These are phyloP conservation scores for Brassica rapa DNA, from an alignment of 345 rosid species.

Conservation along the genomic window DNA sequence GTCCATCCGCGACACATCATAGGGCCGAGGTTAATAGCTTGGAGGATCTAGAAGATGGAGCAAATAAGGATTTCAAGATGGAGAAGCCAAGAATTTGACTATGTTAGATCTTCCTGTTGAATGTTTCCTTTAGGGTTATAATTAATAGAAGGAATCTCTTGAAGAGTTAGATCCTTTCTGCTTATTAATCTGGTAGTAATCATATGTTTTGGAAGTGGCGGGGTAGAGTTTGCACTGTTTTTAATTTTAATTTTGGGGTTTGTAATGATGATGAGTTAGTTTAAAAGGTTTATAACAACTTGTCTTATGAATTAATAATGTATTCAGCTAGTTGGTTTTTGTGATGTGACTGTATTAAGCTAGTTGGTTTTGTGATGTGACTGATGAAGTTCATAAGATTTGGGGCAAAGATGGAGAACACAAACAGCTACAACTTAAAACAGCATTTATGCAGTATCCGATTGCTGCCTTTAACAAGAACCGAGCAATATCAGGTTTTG, in stretches of 20 bases:
- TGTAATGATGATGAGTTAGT: conserved; percentile 37
- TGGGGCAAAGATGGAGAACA: not conserved
- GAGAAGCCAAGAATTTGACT: conserved; percentile 25
- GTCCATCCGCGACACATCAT: conserved; percentile 46
- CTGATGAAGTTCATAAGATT: not conserved
- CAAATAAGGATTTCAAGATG: not conserved
- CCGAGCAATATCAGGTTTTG: conserved; percentile 18
- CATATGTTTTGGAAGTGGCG: conserved; percentile 33
- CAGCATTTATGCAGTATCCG: not conserved
- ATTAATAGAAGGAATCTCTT: conserved; percentile 16
- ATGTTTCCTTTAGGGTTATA: not conserved
- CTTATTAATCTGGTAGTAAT: conserved; percentile 29
- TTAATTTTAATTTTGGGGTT: conserved; percentile 1
- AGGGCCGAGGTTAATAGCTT: conserved; percentile 45
- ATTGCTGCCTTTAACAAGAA: not conserved
- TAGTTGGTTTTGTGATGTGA: conserved; percentile 23
- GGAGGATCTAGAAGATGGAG: conserved; percentile 34
- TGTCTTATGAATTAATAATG: conserved; percentile 18
- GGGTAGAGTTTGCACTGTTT: conserved; percentile 23
- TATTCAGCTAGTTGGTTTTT: conserved; percentile 29
- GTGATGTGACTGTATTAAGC: conserved; percentile 18
- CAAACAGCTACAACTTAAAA: conserved; percentile 12
- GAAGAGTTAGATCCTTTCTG: conserved; percentile 23
- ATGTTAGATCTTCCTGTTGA: conserved; percentile 12
- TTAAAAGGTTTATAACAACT: conserved; percentile 31